phyloP scores from a whole-genome alignment of 768 basidiomycete genomes.

The Lactarius hengduanensis region DNA sequence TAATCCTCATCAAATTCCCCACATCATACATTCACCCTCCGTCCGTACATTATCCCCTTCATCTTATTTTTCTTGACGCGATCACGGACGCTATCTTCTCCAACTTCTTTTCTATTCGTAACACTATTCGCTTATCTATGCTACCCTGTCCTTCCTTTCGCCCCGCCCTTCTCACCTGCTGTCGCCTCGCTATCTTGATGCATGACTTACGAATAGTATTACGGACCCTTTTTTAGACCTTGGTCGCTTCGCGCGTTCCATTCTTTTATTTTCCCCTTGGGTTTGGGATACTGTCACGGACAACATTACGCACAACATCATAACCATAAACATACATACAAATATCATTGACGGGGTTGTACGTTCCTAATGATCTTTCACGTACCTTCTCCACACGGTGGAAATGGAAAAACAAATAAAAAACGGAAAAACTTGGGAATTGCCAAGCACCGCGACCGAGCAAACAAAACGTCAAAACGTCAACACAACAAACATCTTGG shows the following conservation, averaged over 20 bases:
- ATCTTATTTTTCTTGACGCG: conserved; percentile 20
- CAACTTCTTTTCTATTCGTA: conserved; percentile 23
- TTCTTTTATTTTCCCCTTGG: conserved; percentile 3
- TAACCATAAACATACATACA: conserved; percentile 21
- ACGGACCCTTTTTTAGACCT: conserved; percentile 8
- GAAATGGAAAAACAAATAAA: background rate
- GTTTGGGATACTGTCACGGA: conserved; percentile 23
- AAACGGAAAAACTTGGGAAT: conserved; percentile 5
- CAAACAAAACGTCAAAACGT: background rate
- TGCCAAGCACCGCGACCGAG: conserved; percentile 4
- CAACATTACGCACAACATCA: conserved; percentile 17
- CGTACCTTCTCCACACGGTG: background rate
- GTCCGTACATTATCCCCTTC: background rate
- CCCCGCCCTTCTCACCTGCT: background rate
- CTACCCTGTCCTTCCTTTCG: background rate
- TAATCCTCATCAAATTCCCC: conserved; percentile 19
- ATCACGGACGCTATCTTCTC: conserved; percentile 9
- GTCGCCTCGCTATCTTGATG: background rate
- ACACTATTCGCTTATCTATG: conserved; percentile 25
- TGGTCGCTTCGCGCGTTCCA: conserved; percentile 19
- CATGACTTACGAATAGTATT: conserved; percentile 15
- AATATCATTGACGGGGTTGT: conserved; percentile 22
- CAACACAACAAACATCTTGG: background rate
- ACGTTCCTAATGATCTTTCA: conserved; percentile 18
- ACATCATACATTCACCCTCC: background rate